Conservation (phyloP, 441 rosid genomes). For the Jatropha podagrica region DNA sequence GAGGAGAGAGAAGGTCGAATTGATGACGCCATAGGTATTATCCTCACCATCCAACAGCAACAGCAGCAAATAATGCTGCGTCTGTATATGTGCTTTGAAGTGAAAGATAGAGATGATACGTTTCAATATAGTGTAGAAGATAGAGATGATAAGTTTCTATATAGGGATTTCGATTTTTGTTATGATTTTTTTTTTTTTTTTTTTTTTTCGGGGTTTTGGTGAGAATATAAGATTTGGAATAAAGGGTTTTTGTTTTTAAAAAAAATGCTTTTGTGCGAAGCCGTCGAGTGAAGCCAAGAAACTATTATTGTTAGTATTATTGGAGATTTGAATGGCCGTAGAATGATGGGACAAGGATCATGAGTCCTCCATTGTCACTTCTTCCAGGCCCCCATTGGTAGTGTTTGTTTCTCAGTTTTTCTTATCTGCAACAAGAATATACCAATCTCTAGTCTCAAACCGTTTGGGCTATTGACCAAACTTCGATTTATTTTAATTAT, state of each 20-base stretch:
- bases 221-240: background rate
- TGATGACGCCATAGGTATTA: constrained; percentile 71
- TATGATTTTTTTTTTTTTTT: background rate
- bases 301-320: background rate
- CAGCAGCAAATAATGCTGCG: background rate
- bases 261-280: background rate
- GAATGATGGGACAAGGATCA: background rate
- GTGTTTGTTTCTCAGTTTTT: background rate
- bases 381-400: background rate
- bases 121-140: background rate
- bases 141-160: background rate
- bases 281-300: constrained; percentile 18
- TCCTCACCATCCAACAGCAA: constrained; percentile 46
- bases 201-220: background rate
- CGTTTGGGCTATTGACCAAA: background rate
- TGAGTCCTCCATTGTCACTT: constrained; percentile 9
- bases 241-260: background rate
- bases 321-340: constrained; percentile 7
- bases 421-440: background rate
- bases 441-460: background rate
- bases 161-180: background rate
- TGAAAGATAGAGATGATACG: background rate
- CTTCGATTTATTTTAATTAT: too few relatives aligned
- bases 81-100: background rate
- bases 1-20: constrained; percentile 59